Evolutionary conservation across 352 stramenopile genomes (phyloP).

Genomic region (Globisporangium cylindrosporum): DNA sequence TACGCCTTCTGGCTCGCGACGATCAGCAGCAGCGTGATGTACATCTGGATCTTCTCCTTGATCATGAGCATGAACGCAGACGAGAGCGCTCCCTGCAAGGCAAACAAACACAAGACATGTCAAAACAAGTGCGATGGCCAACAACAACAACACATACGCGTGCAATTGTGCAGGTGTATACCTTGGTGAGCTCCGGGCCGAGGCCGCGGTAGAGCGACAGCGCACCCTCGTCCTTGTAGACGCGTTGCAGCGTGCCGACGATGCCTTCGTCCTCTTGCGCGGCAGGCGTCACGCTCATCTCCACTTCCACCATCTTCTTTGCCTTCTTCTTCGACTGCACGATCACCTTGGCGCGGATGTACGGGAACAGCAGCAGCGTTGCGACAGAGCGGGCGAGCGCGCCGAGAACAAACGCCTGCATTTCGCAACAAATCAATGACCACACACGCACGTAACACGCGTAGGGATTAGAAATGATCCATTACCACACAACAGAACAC

Average conservation of each 20-base stretch:
- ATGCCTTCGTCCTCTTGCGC: conserved; percentile 64
- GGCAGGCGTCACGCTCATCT: conserved; percentile 10
- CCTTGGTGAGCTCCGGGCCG: conserved; percentile 91
- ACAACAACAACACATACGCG: background rate
- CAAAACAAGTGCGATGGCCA: background rate
- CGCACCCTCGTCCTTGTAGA: conserved; percentile 85
- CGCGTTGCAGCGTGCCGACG: conserved; percentile 61
- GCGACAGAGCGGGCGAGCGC: conserved; percentile 92
- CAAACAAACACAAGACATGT: background rate
- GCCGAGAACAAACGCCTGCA: conserved; percentile 93
- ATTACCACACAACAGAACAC: conserved; percentile 1
- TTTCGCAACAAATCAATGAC: conserved; percentile 10
- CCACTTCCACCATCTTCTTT: conserved; percentile 11
- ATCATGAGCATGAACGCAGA: conserved; percentile 97
- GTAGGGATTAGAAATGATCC: background rate
- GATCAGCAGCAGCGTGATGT: conserved; percentile 84
- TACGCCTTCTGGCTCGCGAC: conserved; percentile 33
- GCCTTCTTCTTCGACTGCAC: conserved; percentile 87
- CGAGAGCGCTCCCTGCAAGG: conserved; percentile 89
- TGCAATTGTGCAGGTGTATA: conserved; percentile 8
- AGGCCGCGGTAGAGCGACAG: conserved; percentile 93
- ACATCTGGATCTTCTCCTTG: conserved; percentile 95
- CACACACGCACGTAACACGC: conserved; percentile 18
- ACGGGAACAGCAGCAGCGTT: conserved; percentile 96
- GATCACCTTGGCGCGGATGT: conserved; percentile 95